Conservation (phyloP, 2,329 filamentous ascomycete species). For the Epichloe gansuensis region DNA sequence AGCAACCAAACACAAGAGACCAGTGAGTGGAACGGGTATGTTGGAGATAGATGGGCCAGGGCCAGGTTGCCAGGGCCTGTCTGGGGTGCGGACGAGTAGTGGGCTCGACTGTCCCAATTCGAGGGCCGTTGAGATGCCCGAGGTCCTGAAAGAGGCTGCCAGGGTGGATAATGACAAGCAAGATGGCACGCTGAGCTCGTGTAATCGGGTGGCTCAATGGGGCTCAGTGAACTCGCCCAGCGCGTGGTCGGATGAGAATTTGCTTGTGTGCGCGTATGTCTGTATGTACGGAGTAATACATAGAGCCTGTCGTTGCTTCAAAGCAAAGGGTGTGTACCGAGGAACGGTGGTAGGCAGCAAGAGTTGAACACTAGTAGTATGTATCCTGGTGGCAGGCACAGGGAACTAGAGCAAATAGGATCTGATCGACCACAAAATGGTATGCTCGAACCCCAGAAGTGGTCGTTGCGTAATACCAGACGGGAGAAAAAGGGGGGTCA, state of each 20-base stretch:
- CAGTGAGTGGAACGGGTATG: slow-evolving; percentile 6
- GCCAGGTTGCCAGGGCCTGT: background rate
- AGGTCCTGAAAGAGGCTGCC: slow-evolving; percentile 8
- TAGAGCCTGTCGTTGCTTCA: background rate
- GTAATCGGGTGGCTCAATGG: too few relatives aligned
- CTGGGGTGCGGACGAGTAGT: background rate
- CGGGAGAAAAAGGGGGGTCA: too few relatives aligned
- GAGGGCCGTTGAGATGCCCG: slow-evolving; percentile 7
- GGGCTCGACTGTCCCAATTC: slow-evolving; percentile 2
- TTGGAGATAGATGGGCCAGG: slow-evolving; percentile 4
- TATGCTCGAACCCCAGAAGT: background rate
- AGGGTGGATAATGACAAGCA: too few relatives aligned
- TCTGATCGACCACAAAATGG: background rate
- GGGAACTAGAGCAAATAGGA: background rate
- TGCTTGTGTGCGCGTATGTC: background rate
- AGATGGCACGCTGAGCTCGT: too few relatives aligned
- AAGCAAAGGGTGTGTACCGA: slow-evolving; percentile 1
- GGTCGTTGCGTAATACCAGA: background rate
- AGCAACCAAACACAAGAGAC: slow-evolving; percentile 1
- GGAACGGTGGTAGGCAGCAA: background rate
- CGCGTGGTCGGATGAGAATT: background rate
- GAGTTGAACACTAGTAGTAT: background rate
- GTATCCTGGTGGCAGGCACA: background rate
- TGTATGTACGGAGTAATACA: background rate
- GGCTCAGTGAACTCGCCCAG: too few relatives aligned